A percentile compares a stretch with the other conserved stretches of the same genome.
Evolutionary conservation across 2,329 filamentous ascomycete species (phyloP).

Genomic region (Alternaria conjuncta): DNA sequence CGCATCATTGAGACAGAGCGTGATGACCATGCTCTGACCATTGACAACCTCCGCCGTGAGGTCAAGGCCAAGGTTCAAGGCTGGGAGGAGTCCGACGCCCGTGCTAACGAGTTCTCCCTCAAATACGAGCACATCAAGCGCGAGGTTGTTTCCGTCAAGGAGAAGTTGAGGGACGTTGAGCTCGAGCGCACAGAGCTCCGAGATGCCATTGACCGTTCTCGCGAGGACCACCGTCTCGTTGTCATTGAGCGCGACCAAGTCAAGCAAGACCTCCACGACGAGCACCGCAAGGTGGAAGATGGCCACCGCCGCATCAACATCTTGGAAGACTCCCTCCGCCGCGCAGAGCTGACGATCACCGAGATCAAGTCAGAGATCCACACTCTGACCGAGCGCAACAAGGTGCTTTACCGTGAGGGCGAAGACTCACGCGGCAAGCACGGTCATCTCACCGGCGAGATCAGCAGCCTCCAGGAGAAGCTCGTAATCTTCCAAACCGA

Average conservation of each 20-base stretch:
- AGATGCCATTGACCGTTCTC: slow-evolving; percentile 20
- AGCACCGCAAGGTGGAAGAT: slow-evolving; percentile 23
- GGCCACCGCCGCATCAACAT: slow-evolving; percentile 22
- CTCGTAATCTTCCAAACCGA: slow-evolving; percentile 27
- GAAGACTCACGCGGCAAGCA: slow-evolving; percentile 27
- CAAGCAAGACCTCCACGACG: slow-evolving; percentile 29
- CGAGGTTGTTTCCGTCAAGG: slow-evolving; percentile 31
- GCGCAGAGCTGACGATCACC: slow-evolving; percentile 20
- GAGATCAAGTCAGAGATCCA: slow-evolving; percentile 22
- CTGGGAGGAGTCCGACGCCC: slow-evolving; percentile 31
- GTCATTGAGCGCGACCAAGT: slow-evolving; percentile 32
- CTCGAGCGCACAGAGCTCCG: slow-evolving; percentile 26
- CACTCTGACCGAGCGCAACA: slow-evolving; percentile 27
- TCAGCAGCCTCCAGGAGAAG: slow-evolving; percentile 21
- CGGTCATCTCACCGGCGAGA: slow-evolving; percentile 17
- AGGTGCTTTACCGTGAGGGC: slow-evolving; percentile 21
- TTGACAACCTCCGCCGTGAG: slow-evolving; percentile 30
- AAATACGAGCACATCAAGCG: slow-evolving; percentile 35
- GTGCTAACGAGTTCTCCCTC: slow-evolving; percentile 23
- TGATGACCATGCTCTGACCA: slow-evolving; percentile 26
- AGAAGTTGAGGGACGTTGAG: slow-evolving; percentile 28
- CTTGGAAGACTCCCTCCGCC: slow-evolving; percentile 31
- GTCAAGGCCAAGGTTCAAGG: slow-evolving; percentile 25
- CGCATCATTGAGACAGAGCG: slow-evolving; percentile 27
- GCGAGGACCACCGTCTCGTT: slow-evolving; percentile 28